A percentile compares a stretch with the other conserved stretches of the same genome.
phyloP scores from a whole-genome alignment of 2,329 filamentous ascomycete species.

The Davidsoniella virescens region DNA sequence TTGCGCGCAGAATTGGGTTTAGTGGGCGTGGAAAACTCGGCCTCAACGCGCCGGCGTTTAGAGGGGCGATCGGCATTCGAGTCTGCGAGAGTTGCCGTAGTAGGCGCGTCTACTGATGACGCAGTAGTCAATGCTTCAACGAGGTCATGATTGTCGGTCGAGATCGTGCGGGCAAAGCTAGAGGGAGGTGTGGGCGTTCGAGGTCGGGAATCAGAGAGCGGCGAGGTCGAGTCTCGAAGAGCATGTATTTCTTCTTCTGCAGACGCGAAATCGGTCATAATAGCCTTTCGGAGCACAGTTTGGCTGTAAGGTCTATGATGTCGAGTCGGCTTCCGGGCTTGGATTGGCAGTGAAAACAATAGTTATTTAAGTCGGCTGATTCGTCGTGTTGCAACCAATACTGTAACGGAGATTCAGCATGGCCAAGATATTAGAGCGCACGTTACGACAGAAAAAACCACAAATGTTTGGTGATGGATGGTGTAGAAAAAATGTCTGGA shows the following conservation, averaged over 20 bases:
- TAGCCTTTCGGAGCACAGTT: conserved; percentile 19
- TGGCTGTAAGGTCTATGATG: conserved; percentile 26
- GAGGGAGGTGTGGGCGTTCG: conserved; percentile 15
- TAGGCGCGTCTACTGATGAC: not conserved
- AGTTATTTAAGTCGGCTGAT: conserved; percentile 40
- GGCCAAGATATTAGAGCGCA: conserved; percentile 27
- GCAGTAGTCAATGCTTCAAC: conserved; percentile 10
- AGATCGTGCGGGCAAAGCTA: conserved; percentile 5
- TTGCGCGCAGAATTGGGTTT: conserved; percentile 26
- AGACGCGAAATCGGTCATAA: conserved; percentile 47
- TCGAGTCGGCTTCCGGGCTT: conserved; percentile 37
- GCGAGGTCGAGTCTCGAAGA: conserved; percentile 15
- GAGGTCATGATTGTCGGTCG: conserved; percentile 14
- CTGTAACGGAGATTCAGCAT: conserved; percentile 37
- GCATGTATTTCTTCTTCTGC: conserved; percentile 21
- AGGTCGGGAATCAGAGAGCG: conserved; percentile 12
- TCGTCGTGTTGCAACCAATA: conserved; percentile 28
- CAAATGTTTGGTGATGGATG: conserved; percentile 5
- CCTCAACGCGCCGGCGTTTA: conserved; percentile 49
- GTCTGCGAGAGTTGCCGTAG: conserved; percentile 4
- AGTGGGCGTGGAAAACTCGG: conserved; percentile 21
- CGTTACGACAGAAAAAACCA: conserved; percentile 10
- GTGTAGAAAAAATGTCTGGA: not conserved
- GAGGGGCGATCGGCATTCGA: conserved; percentile 33
- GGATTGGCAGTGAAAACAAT: conserved; percentile 39